phyloP scores from a whole-genome alignment of 345 rosid species.

The Syzygium jambos region DNA sequence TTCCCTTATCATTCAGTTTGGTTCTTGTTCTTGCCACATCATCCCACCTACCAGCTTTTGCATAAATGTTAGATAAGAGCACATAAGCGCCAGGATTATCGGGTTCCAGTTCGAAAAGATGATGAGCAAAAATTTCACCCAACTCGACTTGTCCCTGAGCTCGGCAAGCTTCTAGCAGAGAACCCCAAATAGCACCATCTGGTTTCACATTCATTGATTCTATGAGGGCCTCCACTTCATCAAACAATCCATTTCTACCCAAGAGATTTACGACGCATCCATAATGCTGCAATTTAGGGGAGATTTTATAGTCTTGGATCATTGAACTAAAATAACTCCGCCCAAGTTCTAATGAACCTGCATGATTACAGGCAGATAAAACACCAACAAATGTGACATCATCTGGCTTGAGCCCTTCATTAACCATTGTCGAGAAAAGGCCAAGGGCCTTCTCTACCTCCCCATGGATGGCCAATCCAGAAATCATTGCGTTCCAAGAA shows the following conservation, averaged over 20 bases:
- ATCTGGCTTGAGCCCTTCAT: conserved; percentile 47
- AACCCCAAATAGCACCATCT: conserved; percentile 74
- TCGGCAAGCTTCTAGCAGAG: conserved; percentile 62
- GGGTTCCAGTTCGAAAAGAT: conserved; percentile 45
- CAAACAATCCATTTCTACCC: conserved; percentile 53
- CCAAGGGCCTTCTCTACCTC: conserved; percentile 31
- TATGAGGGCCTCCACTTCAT: conserved; percentile 49
- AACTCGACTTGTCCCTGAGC: conserved; percentile 38
- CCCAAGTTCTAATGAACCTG: conserved; percentile 54
- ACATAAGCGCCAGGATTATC: conserved; percentile 51
- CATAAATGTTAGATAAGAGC: conserved; percentile 77
- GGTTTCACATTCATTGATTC: conserved; percentile 46
- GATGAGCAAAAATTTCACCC: conserved; percentile 45
- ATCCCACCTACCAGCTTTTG: conserved; percentile 62
- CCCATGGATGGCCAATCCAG: conserved; percentile 65
- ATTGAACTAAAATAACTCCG: conserved; percentile 40
- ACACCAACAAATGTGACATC: conserved; percentile 60
- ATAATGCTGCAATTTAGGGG: conserved; percentile 64
- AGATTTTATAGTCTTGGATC: conserved; percentile 34
- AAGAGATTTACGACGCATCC: conserved; percentile 74
- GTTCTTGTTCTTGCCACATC: conserved; percentile 55
- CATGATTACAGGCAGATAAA: conserved; percentile 68
- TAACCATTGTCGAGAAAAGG: conserved; percentile 43
- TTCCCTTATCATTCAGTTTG: conserved; percentile 41
- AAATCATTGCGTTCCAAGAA: conserved; percentile 66